These are phyloP conservation scores for Gossypium rotundifolium DNA, from an alignment of 345 rosid genomes.

Conservation along the genomic window DNA sequence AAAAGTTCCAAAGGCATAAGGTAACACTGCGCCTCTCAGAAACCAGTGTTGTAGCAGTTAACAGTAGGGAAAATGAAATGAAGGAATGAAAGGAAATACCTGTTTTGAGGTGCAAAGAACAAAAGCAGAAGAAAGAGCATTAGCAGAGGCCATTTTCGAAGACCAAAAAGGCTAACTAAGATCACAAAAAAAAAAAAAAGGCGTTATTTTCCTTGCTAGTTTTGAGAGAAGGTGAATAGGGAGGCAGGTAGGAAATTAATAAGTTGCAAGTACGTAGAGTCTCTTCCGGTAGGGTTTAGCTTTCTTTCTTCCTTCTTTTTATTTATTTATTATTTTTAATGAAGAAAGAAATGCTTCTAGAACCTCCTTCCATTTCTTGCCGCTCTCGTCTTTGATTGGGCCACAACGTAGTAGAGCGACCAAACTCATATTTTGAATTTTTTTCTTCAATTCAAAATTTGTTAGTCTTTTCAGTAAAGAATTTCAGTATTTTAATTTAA, in stretches of 20 bases:
- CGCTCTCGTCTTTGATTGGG: neutral
- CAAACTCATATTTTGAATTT: too few relatives aligned
- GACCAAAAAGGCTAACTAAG: neutral
- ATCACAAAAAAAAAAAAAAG: neutral
- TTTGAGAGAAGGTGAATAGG: slow-evolving; percentile 26
- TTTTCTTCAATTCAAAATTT: too few relatives aligned
- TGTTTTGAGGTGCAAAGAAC: slow-evolving; percentile 64
- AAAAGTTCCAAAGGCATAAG: neutral
- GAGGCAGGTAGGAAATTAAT: slow-evolving; percentile 1
- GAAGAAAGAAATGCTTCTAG: slow-evolving; percentile 39
- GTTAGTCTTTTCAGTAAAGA: too few relatives aligned
- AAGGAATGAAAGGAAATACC: slow-evolving; percentile 26
- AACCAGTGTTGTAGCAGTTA: neutral
- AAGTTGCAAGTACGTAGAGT: neutral
- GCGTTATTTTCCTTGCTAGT: neutral
- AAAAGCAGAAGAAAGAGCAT: slow-evolving; percentile 64
- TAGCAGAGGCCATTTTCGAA: slow-evolving; percentile 62
- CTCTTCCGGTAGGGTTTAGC: slow-evolving; percentile 44
- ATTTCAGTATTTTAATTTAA: too few relatives aligned
- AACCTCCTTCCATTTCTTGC: slow-evolving; percentile 34
- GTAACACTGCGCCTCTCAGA: neutral
- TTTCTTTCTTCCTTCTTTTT: neutral
- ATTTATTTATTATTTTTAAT: neutral
- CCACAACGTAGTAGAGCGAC: too few relatives aligned
- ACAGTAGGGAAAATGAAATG: neutral